Evolutionary conservation across 1,139 yeast genomes (phyloP), one percentile per base, ranked within the genome.

Genomic region (Sugiyamaella novakii): DNA sequence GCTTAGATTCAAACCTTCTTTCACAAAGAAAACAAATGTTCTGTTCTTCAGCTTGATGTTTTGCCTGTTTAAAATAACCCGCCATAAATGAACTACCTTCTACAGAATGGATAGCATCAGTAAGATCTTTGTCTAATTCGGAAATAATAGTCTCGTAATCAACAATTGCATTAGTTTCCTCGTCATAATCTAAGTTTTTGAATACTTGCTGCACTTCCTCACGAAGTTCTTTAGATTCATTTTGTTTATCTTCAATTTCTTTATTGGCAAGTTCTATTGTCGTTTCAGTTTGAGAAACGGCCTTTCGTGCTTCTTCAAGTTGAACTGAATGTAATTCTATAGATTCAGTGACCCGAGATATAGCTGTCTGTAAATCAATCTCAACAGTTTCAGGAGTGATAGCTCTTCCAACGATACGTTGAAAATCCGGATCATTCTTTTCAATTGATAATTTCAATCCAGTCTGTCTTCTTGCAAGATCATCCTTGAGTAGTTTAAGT

Each of bases 11-110:
- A 66, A 86, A 85, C 18, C 73, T 68, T 46, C 94, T 69, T 34
- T 79, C 77, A 62, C 95, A 87, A 45, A 87, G 67, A 37, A 82
- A 71, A 62, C 95, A 87, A 3, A 49, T 64, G 17, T 36, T 43
- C 39, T 79, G 70, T 10, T 14, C 21, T 21, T 39, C 43, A 0
- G 92, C 89, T 46, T 80, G 68, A 39, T 79, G 78, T 14, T 84
- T 65, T 0, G 95, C 94, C 39, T 76, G 80, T 25, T 75, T 65
- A 57, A 85, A 84, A 63, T 83, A 85, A 44, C 78, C 79, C 36
- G 78, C 72, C 1, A 89, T 81, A 1, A 86, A 84, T 48, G 81
- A 82, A 27, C 77, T 78, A 54, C 85, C 79, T 58, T 84, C 84
- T 24, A 79, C 65, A 49, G 83, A 81, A 55, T 82, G 84, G 31